Evolutionary conservation across 495 filamentous ascomycete genomes (phyloP), one percentile per base, ranked within the genome.

Genomic region (Articulospora tetracladia): DNA sequence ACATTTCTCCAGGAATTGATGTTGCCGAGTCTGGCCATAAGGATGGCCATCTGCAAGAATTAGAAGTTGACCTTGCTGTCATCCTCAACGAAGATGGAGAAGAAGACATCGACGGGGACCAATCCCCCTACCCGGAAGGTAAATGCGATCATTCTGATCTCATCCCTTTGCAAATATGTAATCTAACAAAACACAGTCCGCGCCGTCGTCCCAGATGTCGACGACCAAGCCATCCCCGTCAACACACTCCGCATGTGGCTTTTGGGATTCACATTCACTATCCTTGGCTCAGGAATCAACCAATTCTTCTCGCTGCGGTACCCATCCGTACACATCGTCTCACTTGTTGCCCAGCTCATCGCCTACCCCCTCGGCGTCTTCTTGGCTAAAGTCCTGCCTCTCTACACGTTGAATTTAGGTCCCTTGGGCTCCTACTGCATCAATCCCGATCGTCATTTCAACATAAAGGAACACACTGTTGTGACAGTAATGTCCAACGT

Each of bases 381-480:
- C 36, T 46, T 64, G 15, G 24, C 50, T 25, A 59, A 55, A 26
- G 17, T 23, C 13, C 19, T 60, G 39, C 59, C 63, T 0, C 57
- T 64, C 22, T 57, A 47, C 25, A 56, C 60, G 56, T 26, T 71
- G 62, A 68, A 77, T 30, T 75, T 83, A 64, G 73, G 56, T 32
- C 66, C 83, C 27, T 83, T 86, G 58, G 86, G 85, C 10, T 47
- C 76, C 28, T 67, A 74, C 27, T 81, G 76, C 65, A 79, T 90
- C 28, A 90, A 91, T 60, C 85, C 86, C 7, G 85, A 87, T 15
- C 85, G 46, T n/a, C 83, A 47, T 20, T 92, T 92, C 74, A 92
- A 90, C 68, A 83, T 89, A 69, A 92, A 92, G 67, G 87, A 91
- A 66, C 89, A 92, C 75, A 80, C 85, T 6, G 73, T 92, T 60